These are phyloP conservation scores for Xylaria nigripes DNA, from an alignment of 495 filamentous ascomycete species.

Conservation along the genomic window DNA sequence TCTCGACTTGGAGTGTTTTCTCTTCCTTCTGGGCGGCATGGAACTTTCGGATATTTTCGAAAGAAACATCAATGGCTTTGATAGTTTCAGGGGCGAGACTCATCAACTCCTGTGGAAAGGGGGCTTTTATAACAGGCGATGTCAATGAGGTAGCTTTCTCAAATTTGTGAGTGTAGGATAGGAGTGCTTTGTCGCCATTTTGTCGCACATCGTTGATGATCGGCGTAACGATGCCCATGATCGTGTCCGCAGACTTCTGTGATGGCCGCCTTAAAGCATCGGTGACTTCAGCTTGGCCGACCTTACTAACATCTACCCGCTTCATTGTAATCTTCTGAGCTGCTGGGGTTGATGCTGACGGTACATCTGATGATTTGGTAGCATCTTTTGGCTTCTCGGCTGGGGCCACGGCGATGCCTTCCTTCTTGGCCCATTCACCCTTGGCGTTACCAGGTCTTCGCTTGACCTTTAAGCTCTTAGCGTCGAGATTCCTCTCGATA, in stretches of 20 bases:
- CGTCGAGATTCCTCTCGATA: conserved; percentile 84
- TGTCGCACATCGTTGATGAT: conserved; percentile 80
- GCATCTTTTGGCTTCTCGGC: conserved; percentile 32
- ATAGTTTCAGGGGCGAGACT: conserved; percentile 70
- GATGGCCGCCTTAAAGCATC: conserved; percentile 77
- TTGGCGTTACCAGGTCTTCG: conserved; percentile 89
- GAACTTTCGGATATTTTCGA: conserved; percentile 89
- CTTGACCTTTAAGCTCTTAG: conserved; percentile 90
- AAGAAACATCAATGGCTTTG: conserved; percentile 85
- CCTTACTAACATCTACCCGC: conserved; percentile 58
- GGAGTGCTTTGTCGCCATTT: conserved; percentile 75
- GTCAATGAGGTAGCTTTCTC: conserved; percentile 87
- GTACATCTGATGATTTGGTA: conserved; percentile 18
- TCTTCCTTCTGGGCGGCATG: conserved; percentile 77
- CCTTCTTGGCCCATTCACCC: conserved; percentile 76
- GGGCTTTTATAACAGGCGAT: conserved; percentile 78
- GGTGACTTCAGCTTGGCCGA: conserved; percentile 51
- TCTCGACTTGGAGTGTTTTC: conserved; percentile 74
- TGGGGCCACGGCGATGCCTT: conserved; percentile 48
- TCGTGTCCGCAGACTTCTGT: conserved; percentile 81
- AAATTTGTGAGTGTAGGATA: conserved; percentile 93
- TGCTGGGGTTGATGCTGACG: conserved; percentile 18
- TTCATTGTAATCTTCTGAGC: conserved; percentile 70
- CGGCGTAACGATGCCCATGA: conserved; percentile 80
- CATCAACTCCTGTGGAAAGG: conserved; percentile 80